These are phyloP conservation scores for Hemileia vastatrix DNA, from an alignment of 1,284 basidiomycete species.

Conservation along the genomic window DNA sequence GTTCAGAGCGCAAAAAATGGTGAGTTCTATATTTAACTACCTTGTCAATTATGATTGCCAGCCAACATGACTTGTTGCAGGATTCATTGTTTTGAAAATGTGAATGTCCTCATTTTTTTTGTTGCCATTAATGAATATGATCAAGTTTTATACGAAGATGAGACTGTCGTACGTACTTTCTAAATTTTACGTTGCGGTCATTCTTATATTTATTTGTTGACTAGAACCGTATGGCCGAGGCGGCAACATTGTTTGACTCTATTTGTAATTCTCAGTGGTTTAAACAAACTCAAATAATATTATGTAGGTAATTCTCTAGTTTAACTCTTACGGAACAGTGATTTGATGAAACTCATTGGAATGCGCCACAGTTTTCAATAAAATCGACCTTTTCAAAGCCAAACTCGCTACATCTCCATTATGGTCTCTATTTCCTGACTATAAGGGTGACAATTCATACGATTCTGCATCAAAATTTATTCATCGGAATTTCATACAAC, in stretches of 20 bases:
- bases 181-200: background rate
- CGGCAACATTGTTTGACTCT: slow-evolving; percentile 15
- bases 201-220: background rate
- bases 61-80: background rate
- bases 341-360: background rate
- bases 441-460: slow-evolving; percentile 14
- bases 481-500: slow-evolving; percentile 18
- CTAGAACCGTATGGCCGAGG: slow-evolving; percentile 21
- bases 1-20: slow-evolving; percentile 68
- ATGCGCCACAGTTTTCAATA: slow-evolving; percentile 12
- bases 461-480: slow-evolving; percentile 21
- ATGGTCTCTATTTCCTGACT: slow-evolving; percentile 8
- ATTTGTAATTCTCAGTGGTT: slow-evolving; percentile 23
- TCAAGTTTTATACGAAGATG: slow-evolving; percentile 15
- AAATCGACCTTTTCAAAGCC: slow-evolving; percentile 20
- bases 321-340: background rate
- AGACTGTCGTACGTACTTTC: slow-evolving; percentile 1
- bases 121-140: slow-evolving; percentile 20
- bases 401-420: slow-evolving; percentile 12
- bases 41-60: background rate
- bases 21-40: background rate
- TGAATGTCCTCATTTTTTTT: slow-evolving; percentile 18
- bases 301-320: slow-evolving; percentile 7
- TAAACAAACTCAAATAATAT: slow-evolving; percentile 15
- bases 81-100: slow-evolving; percentile 23